phyloP scores from a whole-genome alignment of 805 yeast genomes.

The Candida insectalens region DNA sequence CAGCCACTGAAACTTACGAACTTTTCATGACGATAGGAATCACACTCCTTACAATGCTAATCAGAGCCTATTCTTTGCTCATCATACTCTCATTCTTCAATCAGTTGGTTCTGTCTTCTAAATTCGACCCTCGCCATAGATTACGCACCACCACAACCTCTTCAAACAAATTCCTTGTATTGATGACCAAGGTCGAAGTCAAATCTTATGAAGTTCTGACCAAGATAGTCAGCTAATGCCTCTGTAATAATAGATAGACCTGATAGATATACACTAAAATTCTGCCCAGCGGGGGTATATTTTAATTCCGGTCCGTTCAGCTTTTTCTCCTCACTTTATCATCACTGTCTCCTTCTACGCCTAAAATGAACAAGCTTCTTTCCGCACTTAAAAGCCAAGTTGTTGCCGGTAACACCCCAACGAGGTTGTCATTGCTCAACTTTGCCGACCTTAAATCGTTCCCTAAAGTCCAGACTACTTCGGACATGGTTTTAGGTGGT shows the following conservation, averaged over 20 bases:
- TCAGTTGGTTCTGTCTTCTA: slow-evolving; percentile 40
- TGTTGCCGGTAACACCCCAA: slow-evolving; percentile 10
- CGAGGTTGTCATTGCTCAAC: slow-evolving; percentile 38
- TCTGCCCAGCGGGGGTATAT: background rate
- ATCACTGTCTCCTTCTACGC: background rate
- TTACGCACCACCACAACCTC: slow-evolving; percentile 9
- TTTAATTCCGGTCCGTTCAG: background rate
- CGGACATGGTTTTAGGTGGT: slow-evolving; percentile 75
- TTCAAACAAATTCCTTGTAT: slow-evolving; percentile 3
- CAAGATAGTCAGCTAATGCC: background rate
- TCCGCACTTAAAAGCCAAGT: slow-evolving; percentile 1
- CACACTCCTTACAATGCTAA: slow-evolving; percentile 34
- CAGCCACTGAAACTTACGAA: slow-evolving; percentile 54
- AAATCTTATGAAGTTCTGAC: slow-evolving; percentile 10
- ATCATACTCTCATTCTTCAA: slow-evolving; percentile 51
- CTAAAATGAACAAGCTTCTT: slow-evolving; percentile 2
- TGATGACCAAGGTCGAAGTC: slow-evolving; percentile 8
- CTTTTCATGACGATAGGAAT: slow-evolving; percentile 45
- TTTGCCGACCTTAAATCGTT: slow-evolving; percentile 45
- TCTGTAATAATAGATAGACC: background rate
- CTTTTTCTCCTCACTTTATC: background rate
- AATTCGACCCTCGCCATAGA: slow-evolving; percentile 21
- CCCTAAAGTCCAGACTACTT: slow-evolving; percentile 43
- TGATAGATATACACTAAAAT: background rate
- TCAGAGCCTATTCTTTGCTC: slow-evolving; percentile 52